Conservation (phyloP, 73 alveolate genomes). For the Urostyla sp. region DNA sequence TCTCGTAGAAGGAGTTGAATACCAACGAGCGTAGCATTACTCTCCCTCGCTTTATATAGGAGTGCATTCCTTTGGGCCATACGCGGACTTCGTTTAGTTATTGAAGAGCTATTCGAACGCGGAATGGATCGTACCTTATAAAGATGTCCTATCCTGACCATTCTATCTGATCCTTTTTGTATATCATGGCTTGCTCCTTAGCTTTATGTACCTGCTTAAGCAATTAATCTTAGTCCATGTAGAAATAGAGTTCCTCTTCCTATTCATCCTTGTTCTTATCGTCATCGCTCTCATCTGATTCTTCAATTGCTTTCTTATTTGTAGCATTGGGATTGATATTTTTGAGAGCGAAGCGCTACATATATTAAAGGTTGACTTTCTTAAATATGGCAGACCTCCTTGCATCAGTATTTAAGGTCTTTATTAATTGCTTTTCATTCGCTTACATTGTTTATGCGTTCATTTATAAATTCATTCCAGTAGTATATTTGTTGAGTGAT, state of each 20-base stretch:
- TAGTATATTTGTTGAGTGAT: too few species aligned
- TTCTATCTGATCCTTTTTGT: constrained; percentile 27
- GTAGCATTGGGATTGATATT: neutral
- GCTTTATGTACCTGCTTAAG: constrained; percentile 2
- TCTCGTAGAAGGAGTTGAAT: too few species aligned
- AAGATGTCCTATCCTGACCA: constrained; percentile 71
- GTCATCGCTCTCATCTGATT: constrained; percentile 11
- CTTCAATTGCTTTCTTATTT: neutral
- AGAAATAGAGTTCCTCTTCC: constrained; percentile 27
- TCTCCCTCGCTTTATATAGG: constrained; percentile 29
- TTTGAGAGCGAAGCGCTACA: too few species aligned
- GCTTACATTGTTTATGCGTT: too few species aligned
- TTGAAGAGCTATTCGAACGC: constrained; percentile 4
- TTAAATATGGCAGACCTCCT: too few species aligned
- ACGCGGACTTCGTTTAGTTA: constrained; percentile 43
- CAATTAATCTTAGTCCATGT: constrained; percentile 17
- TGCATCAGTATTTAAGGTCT: too few species aligned
- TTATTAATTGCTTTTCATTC: too few species aligned
- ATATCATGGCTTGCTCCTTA: neutral
- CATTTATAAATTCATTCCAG: too few species aligned
- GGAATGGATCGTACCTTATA: constrained; percentile 47
- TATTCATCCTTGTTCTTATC: neutral
- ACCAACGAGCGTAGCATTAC: constrained; percentile 20
- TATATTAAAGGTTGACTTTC: too few species aligned
- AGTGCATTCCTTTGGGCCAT: constrained; percentile 56